Evolutionary conservation across 371 early-diverging fungal species (phyloP).

Genomic region (Encephalitozoon cuniculi): DNA sequence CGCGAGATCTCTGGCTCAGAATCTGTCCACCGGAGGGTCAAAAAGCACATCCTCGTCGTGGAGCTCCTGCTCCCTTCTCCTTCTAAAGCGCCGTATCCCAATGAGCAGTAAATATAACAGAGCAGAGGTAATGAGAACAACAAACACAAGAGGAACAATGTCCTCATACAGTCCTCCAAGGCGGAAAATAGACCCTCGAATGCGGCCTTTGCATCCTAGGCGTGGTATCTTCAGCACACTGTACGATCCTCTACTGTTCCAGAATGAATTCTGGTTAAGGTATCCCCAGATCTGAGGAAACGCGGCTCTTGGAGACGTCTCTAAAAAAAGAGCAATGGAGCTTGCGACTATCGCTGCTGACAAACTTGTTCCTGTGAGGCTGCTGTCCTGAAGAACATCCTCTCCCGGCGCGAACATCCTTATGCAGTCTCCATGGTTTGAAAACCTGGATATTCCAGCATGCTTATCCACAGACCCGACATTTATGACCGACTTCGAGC

Average conservation of each 20-base stretch:
- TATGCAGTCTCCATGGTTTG: slow-evolving; percentile 44
- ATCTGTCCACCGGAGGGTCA: neutral
- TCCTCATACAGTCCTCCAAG: neutral
- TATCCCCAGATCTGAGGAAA: slow-evolving; percentile 26
- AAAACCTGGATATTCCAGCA: slow-evolving; percentile 33
- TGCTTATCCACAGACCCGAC: slow-evolving; percentile 49
- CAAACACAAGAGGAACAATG: neutral
- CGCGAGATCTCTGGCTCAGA: no score
- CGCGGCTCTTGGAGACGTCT: slow-evolving; percentile 30
- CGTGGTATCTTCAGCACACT: slow-evolving; percentile 1
- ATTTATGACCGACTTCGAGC: slow-evolving; percentile 45
- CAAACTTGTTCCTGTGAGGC: slow-evolving; percentile 22
- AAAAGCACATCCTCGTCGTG: neutral
- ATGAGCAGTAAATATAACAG: neutral
- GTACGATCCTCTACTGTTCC: slow-evolving; percentile 5
- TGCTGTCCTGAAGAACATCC: neutral
- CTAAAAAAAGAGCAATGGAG: slow-evolving; percentile 33
- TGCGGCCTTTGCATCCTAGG: neutral
- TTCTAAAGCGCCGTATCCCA: neutral
- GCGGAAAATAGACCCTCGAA: neutral
- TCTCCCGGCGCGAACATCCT: slow-evolving; percentile 43
- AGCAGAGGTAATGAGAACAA: neutral
- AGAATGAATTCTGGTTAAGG: slow-evolving; percentile 32
- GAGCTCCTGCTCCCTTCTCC: neutral
- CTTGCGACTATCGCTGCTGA: slow-evolving; percentile 43